Percentiles rank a stretch among this genome's conserved stretches.
phyloP scores from a whole-genome alignment of 345 rosid genomes.

The Camelina sativa region DNA sequence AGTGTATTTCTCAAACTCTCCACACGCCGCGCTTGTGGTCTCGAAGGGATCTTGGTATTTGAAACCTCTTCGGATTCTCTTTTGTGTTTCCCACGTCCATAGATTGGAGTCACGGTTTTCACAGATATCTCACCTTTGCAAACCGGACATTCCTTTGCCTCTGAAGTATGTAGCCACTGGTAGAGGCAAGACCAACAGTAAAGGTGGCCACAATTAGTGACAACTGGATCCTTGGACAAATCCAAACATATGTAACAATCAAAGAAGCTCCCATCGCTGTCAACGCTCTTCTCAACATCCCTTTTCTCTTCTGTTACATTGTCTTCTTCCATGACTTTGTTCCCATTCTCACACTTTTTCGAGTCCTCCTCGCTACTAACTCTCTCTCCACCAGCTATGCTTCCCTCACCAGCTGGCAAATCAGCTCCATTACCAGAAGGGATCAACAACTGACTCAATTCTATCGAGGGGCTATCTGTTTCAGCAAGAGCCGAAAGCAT shows the following conservation, averaged over 20 bases:
- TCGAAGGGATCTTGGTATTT: conserved; percentile 61
- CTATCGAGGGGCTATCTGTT: conserved; percentile 50
- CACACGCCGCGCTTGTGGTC: conserved; percentile 72
- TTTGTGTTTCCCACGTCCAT: conserved; percentile 67
- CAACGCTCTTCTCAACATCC: conserved; percentile 57
- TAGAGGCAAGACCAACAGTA: conserved; percentile 95
- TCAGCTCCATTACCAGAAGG: conserved; percentile 48
- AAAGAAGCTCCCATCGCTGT: conserved; percentile 71
- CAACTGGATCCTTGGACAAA: conserved; percentile 77
- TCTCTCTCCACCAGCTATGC: conserved; percentile 73
- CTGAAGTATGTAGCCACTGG: conserved; percentile 72
- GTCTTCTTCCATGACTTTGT: conserved; percentile 55
- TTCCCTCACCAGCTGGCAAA: conserved; percentile 78
- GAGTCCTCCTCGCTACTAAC: conserved; percentile 47
- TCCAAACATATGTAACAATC: conserved; percentile 84
- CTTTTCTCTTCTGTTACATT: conserved; percentile 53
- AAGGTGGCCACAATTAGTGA: conserved; percentile 90
- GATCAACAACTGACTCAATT: conserved; percentile 40
- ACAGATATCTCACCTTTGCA: conserved; percentile 83
- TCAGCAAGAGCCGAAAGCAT: conserved; percentile 47
- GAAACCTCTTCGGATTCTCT: conserved; percentile 56
- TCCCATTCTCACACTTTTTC: conserved; percentile 70
- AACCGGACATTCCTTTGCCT: conserved; percentile 90
- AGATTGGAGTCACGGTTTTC: conserved; percentile 82
- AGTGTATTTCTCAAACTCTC: conserved; percentile 84